Base-by-base conservation (phyloP, 805 yeast species). In the Vanderwaltozyma yarrowii region DNA sequence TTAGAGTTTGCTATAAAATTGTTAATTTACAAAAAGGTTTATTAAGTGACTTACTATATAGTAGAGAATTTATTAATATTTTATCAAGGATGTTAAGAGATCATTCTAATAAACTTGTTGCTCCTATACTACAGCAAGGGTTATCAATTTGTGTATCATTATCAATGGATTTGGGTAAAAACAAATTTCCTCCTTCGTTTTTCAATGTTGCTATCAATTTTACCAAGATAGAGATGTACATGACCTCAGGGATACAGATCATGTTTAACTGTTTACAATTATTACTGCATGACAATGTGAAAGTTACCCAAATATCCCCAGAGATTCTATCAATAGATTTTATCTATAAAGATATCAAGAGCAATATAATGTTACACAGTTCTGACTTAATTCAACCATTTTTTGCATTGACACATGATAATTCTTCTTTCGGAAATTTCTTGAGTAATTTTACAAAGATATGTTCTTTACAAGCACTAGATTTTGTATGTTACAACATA, bases 381-480 rank as follows among this genome's bases (percentile, higher is more conserved):
- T 30, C 31, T 3, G 45, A 45, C 18, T 17, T 52, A 15, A 36
- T 42, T 3, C 42, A 40, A 12, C 46, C 54, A 4, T 53, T 54
- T 35, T 53, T 42, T 30, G 34, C 35, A 13, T 43, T 52, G 12
- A 44, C 42, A n/a, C 48, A 47, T 14, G 45, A 51, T 25, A 49
- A 51, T 21, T 36, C 46, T 10, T 45, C 52, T n/a, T 52, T 54
- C 36, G 56, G 52, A 11, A 49, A 51, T 16, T 51, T 50, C 23
- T 44, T 58, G 20, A 45, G 50, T 11, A 49, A 43, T 18, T 52
- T 51, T 34, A 49, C 48, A 5, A 53, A 47, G 34, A 32, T 58
- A n/a, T 48, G 52, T 21, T 49, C 60, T 1, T 31, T 54, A 15
- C 45, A 45, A n/a, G 45, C 46, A 10, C 45, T 51, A 17, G 46